Evolutionary conservation across 1,284 basidiomycete species (phyloP), one percentile per base, ranked within the genome.

Genomic region (Trametes hirsuta): DNA sequence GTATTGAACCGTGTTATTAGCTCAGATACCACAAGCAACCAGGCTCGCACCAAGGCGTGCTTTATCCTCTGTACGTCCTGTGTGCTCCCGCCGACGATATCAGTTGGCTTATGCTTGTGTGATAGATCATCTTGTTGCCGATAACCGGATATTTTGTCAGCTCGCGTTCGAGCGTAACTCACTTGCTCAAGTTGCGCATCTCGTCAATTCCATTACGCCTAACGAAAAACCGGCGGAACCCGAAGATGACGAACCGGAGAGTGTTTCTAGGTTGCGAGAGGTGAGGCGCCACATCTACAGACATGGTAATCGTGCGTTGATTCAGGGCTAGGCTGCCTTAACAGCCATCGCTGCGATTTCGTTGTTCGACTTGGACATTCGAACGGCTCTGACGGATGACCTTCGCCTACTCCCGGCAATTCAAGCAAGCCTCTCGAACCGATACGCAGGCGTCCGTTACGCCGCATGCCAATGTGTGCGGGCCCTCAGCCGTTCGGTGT

Each of bases 391-490:
- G 12, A 84, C 90, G 11, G 88, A 88, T 59, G 75, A 75, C 6
- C 72, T 77, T 15, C 74, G 76, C 14, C 72, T 81, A n/a, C 78
- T 92, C 30, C 81, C 86, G 40, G 71, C 80, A 50, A 74, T 92
- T 40, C 80, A 84, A 54, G 70, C 72, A 4, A 84, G 83, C 12
- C 80, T 93, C 30, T 68, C 75, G 0, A 86, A 92, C 63, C 81
- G 80, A 0, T 84, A 88, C 58, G 79, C 87, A 18, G 91, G 91
- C 1, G 88, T 95, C 1, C 85, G 94, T 6, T 92, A 91, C 47
- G 90, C 91, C 0, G 90, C 92, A 0, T 94, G 92, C 70, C 94
- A 95, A 69, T 90, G 90, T 65, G 82, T 93, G 1, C 81, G 94
- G n/a, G 90, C 91, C 0, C 77, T 97, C 37, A 86, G 86, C 47